Percentiles rank a stretch among this genome's conserved stretches.
These are phyloP conservation scores for Heritiera fomes DNA, from an alignment of 345 rosid genomes.

Conservation along the genomic window DNA sequence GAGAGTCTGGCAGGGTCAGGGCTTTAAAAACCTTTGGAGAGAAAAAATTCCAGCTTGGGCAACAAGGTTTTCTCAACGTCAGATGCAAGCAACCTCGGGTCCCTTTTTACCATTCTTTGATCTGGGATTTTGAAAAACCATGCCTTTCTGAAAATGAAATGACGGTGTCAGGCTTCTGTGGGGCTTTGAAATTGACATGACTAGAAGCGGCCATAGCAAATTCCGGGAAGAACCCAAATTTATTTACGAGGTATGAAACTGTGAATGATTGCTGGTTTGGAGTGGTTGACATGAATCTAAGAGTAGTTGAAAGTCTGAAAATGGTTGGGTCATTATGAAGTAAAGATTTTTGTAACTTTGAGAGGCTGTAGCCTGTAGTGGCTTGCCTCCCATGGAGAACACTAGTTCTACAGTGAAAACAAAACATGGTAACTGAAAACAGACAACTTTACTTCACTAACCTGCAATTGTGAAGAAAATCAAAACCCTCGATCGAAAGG, in stretches of 20 bases:
- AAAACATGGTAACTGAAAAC: not conserved
- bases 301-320: not conserved
- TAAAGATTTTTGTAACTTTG: not conserved
- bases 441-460: no score
- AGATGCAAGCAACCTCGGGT: not conserved
- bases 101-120: not conserved
- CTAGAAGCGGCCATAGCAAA: constrained; percentile 25
- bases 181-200: not conserved
- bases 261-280: constrained; percentile 17
- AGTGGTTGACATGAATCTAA: constrained; percentile 11
- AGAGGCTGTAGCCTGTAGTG: not conserved
- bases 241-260: constrained; percentile 36
- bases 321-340: not conserved
- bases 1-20: constrained; percentile 1
- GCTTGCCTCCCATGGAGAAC: not conserved
- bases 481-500: no score
- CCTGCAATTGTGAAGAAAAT: no score
- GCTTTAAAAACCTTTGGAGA: constrained; percentile 18
- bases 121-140: constrained; percentile 25
- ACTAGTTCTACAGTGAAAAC: not conserved
- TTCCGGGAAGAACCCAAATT: constrained; percentile 34
- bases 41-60: constrained; percentile 30
- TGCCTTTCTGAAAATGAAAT: not conserved
- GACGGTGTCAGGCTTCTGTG: constrained; percentile 18
- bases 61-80: constrained; percentile 15